Percentiles rank a stretch among this genome's conserved stretches.
These are phyloP conservation scores for Saxophila tyrrhenica DNA, from an alignment of 495 filamentous ascomycete species.

Conservation along the genomic window DNA sequence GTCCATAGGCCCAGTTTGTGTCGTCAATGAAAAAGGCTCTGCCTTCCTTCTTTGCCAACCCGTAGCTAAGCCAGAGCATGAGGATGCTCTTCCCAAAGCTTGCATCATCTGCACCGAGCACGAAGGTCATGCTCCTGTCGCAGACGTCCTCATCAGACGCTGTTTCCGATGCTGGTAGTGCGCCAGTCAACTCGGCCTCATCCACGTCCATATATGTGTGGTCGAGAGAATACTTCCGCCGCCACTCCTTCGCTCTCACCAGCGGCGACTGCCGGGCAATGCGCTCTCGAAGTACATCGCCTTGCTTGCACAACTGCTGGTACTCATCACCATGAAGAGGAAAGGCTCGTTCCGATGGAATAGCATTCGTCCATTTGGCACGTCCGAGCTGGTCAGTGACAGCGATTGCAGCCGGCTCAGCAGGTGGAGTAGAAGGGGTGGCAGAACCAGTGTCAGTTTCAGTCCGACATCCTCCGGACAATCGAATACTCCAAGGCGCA, in stretches of 20 bases:
- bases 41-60: conserved; percentile 55
- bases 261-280: conserved; percentile 27
- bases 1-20: conserved; percentile 63
- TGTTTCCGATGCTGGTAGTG: conserved; percentile 34
- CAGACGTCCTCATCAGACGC: conserved; percentile 40
- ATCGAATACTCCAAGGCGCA: background rate
- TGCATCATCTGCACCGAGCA: conserved; percentile 54
- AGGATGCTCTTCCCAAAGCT: conserved; percentile 59
- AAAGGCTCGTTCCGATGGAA: conserved; percentile 46
- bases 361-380: conserved; percentile 58
- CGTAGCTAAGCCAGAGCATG: conserved; percentile 66
- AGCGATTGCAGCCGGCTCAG: conserved; percentile 47
- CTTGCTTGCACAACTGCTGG: conserved; percentile 46
- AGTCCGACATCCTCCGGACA: background rate
- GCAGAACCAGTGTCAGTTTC: background rate
- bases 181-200: conserved; percentile 47
- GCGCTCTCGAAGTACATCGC: conserved; percentile 38
- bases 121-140: conserved; percentile 54
- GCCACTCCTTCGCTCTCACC: conserved; percentile 25
- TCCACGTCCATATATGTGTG: conserved; percentile 54
- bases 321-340: conserved; percentile 51
- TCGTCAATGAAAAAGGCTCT: conserved; percentile 68
- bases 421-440: conserved; percentile 27
- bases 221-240: conserved; percentile 41
- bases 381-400: conserved; percentile 45